Conservation (phyloP, 2,329 filamentous ascomycete species). For the Lasiodiplodia sp. region DNA sequence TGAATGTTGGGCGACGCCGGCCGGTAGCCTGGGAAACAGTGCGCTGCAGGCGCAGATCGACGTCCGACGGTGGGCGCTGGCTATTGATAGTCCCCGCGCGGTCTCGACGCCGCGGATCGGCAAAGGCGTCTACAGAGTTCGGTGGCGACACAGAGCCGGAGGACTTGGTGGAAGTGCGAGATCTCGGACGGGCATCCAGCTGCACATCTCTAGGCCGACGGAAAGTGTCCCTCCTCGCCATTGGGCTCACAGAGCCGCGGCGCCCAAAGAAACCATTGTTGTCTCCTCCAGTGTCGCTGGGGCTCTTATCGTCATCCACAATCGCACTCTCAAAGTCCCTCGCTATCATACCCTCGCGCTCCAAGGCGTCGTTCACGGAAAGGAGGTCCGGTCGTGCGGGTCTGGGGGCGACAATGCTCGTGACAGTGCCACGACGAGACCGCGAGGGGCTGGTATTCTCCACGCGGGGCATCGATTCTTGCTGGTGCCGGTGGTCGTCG, state of each 20-base stretch:
- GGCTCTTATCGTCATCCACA: slow-evolving; percentile 71
- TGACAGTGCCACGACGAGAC: slow-evolving; percentile 74
- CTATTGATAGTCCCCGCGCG: slow-evolving; percentile 73
- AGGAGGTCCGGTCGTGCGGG: slow-evolving; percentile 23
- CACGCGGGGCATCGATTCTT: slow-evolving; percentile 64
- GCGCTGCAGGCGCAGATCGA: slow-evolving; percentile 69
- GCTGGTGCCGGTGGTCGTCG: slow-evolving; percentile 83
- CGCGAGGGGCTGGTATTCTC: slow-evolving; percentile 50
- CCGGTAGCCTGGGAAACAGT: slow-evolving; percentile 75
- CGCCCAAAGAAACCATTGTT: slow-evolving; percentile 49
- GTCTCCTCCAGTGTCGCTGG: slow-evolving; percentile 41
- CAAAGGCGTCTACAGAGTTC: slow-evolving; percentile 97
- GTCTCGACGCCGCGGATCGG: slow-evolving; percentile 84
- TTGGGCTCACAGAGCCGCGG: slow-evolving; percentile 57
- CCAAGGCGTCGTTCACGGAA: slow-evolving; percentile 52
- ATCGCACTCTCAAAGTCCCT: slow-evolving; percentile 82
- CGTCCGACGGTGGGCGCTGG: slow-evolving; percentile 56
- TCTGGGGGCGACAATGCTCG: slow-evolving; percentile 60
- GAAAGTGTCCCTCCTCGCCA: slow-evolving; percentile 52
- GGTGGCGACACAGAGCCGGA: slow-evolving; percentile 83
- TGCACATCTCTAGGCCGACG: slow-evolving; percentile 48
- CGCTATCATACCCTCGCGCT: slow-evolving; percentile 54
- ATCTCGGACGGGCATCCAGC: slow-evolving; percentile 44
- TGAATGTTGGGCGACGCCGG: slow-evolving; percentile 66
- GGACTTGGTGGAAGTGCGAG: slow-evolving; percentile 58